Evolutionary conservation across 2,329 filamentous ascomycete genomes (phyloP).

Genomic region (Epichloe gansuensis): DNA sequence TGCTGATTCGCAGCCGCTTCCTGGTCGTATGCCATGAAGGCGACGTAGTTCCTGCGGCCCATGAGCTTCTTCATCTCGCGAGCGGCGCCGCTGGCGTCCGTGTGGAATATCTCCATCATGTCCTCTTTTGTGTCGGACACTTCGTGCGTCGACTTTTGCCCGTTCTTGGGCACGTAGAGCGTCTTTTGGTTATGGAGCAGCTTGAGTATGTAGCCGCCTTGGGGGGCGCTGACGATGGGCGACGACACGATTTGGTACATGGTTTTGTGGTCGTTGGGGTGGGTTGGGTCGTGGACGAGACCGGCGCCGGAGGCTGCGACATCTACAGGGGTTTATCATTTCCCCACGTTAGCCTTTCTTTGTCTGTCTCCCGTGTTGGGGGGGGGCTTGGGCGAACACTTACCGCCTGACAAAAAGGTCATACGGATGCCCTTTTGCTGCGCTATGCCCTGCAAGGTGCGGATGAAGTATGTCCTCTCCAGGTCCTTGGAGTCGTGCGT

Average conservation of each 20-base stretch:
- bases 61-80: conserved; percentile 86
- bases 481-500: conserved; percentile 97
- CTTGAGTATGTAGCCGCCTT: conserved; percentile 75
- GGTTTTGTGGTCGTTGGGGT: conserved; percentile 90
- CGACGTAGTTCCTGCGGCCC: conserved; percentile 83
- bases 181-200: conserved; percentile 91
- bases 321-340: conserved; percentile 28
- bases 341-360: background rate
- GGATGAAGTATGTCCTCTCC: conserved; percentile 89
- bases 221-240: conserved; percentile 80
- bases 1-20: conserved; percentile 42
- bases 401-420: conserved; percentile 87
- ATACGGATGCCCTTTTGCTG: conserved; percentile 93
- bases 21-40: conserved; percentile 88
- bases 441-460: conserved; percentile 86
- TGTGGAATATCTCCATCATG: conserved; percentile 99
- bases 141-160: conserved; percentile 58
- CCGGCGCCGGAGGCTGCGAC: conserved; percentile 88
- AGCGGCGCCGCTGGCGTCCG: conserved; percentile 71
- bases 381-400: conserved; percentile 13
- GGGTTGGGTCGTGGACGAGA: conserved; percentile 82
- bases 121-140: conserved; percentile 93
- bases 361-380: background rate
- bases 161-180: conserved; percentile 83
- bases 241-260: conserved; percentile 98